Evolutionary conservation across 2,329 filamentous ascomycete species (phyloP).

Genomic region (Xylaria hypoxylon): DNA sequence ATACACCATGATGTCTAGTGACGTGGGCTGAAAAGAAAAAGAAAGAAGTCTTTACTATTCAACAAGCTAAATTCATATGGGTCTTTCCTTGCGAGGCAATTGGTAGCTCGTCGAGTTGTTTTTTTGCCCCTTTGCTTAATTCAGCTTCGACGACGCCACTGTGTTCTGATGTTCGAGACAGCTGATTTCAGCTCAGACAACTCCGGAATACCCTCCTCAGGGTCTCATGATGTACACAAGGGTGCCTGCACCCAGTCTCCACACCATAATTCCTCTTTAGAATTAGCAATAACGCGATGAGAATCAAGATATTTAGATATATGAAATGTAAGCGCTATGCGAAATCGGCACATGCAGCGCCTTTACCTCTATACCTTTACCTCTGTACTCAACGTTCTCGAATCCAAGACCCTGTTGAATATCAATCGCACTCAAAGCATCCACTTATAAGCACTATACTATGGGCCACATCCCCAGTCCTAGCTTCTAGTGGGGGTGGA

Average conservation of each 20-base stretch:
- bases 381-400: too few species aligned
- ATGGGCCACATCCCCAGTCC: background rate
- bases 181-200: background rate
- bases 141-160: conserved; percentile 5
- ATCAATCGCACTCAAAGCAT: too few species aligned
- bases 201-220: too few species aligned
- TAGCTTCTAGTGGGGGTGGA: background rate
- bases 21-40: background rate
- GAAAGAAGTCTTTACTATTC: conserved; percentile 15
- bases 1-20: conserved; percentile 2
- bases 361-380: too few species aligned
- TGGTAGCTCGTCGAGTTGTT: conserved; percentile 8
- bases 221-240: too few species aligned
- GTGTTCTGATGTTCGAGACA: background rate
- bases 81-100: conserved; percentile 1
- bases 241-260: background rate
- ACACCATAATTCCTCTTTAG: background rate
- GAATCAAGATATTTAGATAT: too few species aligned
- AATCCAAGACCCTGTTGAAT: too few species aligned
- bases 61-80: conserved; percentile 18
- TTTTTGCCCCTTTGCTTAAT: conserved; percentile 7
- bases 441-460: too few species aligned
- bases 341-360: too few species aligned
- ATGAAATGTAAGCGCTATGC: too few species aligned
- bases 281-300: background rate